Percentiles rank a stretch among this genome's conserved stretches.
phyloP scores from a whole-genome alignment of 352 stramenopile species.

The Phytopythium chamaehyphon region DNA sequence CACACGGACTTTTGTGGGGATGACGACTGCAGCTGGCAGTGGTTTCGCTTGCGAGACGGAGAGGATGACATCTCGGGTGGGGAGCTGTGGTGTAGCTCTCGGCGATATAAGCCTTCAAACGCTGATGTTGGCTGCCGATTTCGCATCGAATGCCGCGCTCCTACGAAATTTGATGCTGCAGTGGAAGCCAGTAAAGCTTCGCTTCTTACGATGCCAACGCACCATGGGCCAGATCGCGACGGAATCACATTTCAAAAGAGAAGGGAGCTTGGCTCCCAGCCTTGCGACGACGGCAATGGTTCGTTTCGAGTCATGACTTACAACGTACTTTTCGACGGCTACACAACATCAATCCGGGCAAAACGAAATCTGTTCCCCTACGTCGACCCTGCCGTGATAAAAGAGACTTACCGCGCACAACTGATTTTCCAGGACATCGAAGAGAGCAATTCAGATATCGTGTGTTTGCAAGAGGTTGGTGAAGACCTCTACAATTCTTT shows the following conservation, averaged over 20 bases:
- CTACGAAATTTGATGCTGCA: slow-evolving; percentile 21
- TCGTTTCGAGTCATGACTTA: slow-evolving; percentile 78
- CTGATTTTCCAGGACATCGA: slow-evolving; percentile 71
- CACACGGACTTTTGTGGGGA: slow-evolving; percentile 59
- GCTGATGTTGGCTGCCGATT: slow-evolving; percentile 44
- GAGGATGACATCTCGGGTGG: background rate
- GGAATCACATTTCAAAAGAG: slow-evolving; percentile 38
- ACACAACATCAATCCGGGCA: slow-evolving; percentile 50
- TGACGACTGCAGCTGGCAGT: slow-evolving; percentile 61
- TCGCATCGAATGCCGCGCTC: slow-evolving; percentile 51
- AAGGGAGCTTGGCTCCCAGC: slow-evolving; percentile 13
- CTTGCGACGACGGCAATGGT: slow-evolving; percentile 9
- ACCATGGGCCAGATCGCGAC: slow-evolving; percentile 41
- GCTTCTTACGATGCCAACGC: slow-evolving; percentile 29
- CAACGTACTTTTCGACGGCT: slow-evolving; percentile 76
- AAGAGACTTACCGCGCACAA: slow-evolving; percentile 70
- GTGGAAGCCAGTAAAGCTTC: slow-evolving; percentile 30
- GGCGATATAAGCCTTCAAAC: slow-evolving; percentile 35
- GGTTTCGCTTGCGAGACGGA: slow-evolving; percentile 30
- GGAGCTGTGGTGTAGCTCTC: slow-evolving; percentile 13
- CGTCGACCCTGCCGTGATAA: slow-evolving; percentile 31
- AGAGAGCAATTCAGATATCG: slow-evolving; percentile 52
- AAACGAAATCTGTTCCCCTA: slow-evolving; percentile 65
- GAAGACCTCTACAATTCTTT: slow-evolving; percentile 43
- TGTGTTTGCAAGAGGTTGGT: slow-evolving; percentile 78